These are phyloP conservation scores for Gyromitra esculenta DNA, from an alignment of 2,329 filamentous ascomycete species.

Conservation along the genomic window DNA sequence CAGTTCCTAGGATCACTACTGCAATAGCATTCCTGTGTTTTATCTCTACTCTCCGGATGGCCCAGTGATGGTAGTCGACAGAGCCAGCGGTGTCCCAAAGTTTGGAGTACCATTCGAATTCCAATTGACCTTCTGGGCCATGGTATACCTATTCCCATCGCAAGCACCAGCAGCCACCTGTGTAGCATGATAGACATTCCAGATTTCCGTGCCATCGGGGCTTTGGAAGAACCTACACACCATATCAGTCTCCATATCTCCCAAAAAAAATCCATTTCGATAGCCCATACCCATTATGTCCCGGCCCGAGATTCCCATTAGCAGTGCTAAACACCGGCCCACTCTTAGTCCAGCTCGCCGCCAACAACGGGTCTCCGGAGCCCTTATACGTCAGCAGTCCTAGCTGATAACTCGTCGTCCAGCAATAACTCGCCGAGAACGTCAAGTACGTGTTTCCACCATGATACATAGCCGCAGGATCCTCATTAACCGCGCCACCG, in stretches of 20 bases:
- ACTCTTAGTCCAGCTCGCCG: slow-evolving; percentile 66
- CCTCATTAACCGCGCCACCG: slow-evolving; percentile 67
- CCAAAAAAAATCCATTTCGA: slow-evolving; percentile 17
- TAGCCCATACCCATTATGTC: slow-evolving; percentile 63
- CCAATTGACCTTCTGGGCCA: slow-evolving; percentile 65
- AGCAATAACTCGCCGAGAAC: slow-evolving; percentile 69
- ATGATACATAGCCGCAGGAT: slow-evolving; percentile 66
- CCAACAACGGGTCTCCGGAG: slow-evolving; percentile 63
- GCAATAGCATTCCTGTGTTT: background rate
- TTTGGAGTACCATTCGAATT: slow-evolving; percentile 66
- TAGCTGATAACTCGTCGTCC: slow-evolving; percentile 67
- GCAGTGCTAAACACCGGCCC: slow-evolving; percentile 66
- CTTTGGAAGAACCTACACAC: slow-evolving; percentile 66
- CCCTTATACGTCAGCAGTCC: slow-evolving; percentile 68
- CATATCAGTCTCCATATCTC: background rate
- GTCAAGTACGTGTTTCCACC: slow-evolving; percentile 66
- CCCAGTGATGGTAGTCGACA: slow-evolving; percentile 59
- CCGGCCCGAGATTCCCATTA: slow-evolving; percentile 69
- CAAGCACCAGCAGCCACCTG: slow-evolving; percentile 65
- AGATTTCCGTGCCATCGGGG: slow-evolving; percentile 67
- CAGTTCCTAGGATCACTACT: background rate
- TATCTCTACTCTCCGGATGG: slow-evolving; percentile 59
- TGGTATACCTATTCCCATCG: slow-evolving; percentile 67
- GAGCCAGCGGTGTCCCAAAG: slow-evolving; percentile 62
- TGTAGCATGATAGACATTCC: slow-evolving; percentile 69